Percentiles rank a stretch among this genome's conserved stretches.
phyloP scores from a whole-genome alignment of 805 yeast genomes.

The Yarrowia sp. region DNA sequence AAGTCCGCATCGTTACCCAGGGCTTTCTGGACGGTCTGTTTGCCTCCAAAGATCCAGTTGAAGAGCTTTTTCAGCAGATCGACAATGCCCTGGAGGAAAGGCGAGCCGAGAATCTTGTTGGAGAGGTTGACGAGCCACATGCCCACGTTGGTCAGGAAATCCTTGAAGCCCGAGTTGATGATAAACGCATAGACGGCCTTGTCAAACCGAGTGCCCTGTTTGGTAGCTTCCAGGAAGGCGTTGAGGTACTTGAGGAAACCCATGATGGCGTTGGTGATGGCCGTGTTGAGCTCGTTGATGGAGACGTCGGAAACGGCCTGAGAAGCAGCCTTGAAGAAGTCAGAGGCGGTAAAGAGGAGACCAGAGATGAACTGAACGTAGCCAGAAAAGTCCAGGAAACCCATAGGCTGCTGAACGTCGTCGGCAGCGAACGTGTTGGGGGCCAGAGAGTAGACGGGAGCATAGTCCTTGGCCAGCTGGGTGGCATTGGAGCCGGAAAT shows the following conservation, averaged over 20 bases:
- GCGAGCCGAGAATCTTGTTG: slow-evolving; percentile 35
- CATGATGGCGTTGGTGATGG: slow-evolving; percentile 32
- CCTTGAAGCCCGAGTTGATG: slow-evolving; percentile 33
- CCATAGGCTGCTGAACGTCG: slow-evolving; percentile 33
- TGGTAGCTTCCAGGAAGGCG: slow-evolving; percentile 25
- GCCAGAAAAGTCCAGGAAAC: slow-evolving; percentile 31
- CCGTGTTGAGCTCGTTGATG: slow-evolving; percentile 32
- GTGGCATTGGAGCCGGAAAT: slow-evolving; percentile 18
- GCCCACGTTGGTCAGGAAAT: slow-evolving; percentile 20
- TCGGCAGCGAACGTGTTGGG: slow-evolving; percentile 8
- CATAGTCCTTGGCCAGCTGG: slow-evolving; percentile 23
- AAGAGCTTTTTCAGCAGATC: slow-evolving; percentile 23
- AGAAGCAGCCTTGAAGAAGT: slow-evolving; percentile 3
- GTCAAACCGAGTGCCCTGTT: slow-evolving; percentile 32
- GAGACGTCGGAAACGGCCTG: slow-evolving; percentile 13
- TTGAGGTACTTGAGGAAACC: slow-evolving; percentile 33
- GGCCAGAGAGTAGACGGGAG: slow-evolving; percentile 11
- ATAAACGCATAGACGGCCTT: slow-evolving; percentile 31
- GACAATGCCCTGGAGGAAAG: slow-evolving; percentile 21
- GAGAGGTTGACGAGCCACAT: slow-evolving; percentile 27
- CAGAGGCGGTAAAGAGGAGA: slow-evolving; percentile 9
- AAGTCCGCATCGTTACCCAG: slow-evolving; percentile 4
- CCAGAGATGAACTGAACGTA: slow-evolving; percentile 24
- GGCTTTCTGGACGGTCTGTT: slow-evolving; percentile 17
- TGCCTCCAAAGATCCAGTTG: slow-evolving; percentile 1